Evolutionary conservation across 2,329 filamentous ascomycete species (phyloP).

Genomic region (Neonectria neomacrospora): DNA sequence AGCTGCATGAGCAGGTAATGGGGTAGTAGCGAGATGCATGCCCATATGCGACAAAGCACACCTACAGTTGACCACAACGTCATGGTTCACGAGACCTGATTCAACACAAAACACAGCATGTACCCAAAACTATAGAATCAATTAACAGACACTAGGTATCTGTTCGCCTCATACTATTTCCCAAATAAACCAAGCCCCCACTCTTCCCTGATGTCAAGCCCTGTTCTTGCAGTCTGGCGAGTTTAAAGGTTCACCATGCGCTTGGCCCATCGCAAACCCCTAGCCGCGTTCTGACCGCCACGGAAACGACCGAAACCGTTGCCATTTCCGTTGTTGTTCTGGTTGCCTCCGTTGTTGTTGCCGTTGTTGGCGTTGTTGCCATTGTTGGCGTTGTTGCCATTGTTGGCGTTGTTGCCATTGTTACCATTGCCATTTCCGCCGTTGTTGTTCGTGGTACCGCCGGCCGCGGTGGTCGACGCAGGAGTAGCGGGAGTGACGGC

Average conservation of each 20-base stretch:
- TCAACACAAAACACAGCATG: slow-evolving; percentile 12
- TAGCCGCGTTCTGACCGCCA: slow-evolving; percentile 5
- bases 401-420: slow-evolving; percentile 3
- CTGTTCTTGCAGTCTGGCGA: background rate
- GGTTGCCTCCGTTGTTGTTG: background rate
- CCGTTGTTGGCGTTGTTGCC: slow-evolving; percentile 9
- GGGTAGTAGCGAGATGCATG: background rate
- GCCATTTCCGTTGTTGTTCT: slow-evolving; percentile 4
- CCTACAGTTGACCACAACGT: background rate
- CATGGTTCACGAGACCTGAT: background rate
- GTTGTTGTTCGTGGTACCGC: slow-evolving; percentile 16
- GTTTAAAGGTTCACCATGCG: slow-evolving; percentile 10
- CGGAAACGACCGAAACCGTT: slow-evolving; percentile 16
- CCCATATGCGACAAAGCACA: background rate
- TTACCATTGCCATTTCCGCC: background rate
- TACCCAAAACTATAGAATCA: slow-evolving; percentile 10
- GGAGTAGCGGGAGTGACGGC: slow-evolving; percentile 14
- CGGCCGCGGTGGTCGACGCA: slow-evolving; percentile 1
- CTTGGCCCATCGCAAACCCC: slow-evolving; percentile 26
- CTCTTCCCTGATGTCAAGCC: slow-evolving; percentile 7
- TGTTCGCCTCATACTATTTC: slow-evolving; percentile 8
- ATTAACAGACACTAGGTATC: slow-evolving; percentile 5
- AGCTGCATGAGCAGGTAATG: background rate
- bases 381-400: slow-evolving; percentile 4
- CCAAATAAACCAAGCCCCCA: background rate